A percentile compares a stretch with the other conserved stretches of the same genome.
Conservation (phyloP, 164 flowering plant species). For the Chimonanthus salicifolius region DNA sequence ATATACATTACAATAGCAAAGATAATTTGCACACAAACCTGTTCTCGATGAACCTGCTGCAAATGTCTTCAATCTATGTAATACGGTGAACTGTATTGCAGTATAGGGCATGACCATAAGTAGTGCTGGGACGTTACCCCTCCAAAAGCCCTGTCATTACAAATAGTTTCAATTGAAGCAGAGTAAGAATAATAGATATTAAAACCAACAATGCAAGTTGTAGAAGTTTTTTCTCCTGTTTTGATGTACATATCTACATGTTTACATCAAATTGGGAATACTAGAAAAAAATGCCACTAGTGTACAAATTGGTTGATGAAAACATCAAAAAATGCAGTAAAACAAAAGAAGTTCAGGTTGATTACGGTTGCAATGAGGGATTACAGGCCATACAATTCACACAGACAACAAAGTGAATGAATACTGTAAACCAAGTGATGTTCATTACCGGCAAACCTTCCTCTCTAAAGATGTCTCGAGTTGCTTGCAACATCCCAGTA, state of each 20-base stretch:
- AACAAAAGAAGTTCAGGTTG: background rate
- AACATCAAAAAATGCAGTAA: background rate
- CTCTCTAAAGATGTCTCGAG: conserved; percentile 80
- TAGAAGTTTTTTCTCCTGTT: too few relatives aligned
- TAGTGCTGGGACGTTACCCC: conserved; percentile 95
- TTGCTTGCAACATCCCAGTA: conserved; percentile 85
- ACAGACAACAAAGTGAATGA: background rate
- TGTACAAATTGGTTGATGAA: background rate
- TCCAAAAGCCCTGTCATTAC: conserved; percentile 86
- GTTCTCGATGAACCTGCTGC: conserved; percentile 87
- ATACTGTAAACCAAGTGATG: background rate
- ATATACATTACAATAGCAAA: background rate
- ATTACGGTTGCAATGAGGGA: background rate
- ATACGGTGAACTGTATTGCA: conserved; percentile 83
- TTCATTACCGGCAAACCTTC: conserved; percentile 77
- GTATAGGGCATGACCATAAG: conserved; percentile 99
- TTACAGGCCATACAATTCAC: background rate
- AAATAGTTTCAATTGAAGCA: conserved; percentile 1
- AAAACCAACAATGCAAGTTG: background rate
- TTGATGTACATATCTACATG: too few relatives aligned
- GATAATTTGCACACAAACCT: conserved; percentile 34
- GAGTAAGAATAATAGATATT: background rate
- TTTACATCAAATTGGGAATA: background rate
- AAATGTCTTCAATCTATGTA: conserved; percentile 72
- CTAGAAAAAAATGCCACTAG: background rate